Percentiles rank a stretch among this genome's conserved stretches.
Conservation (phyloP, 1,284 basidiomycete genomes). For the Ganoderma lucidum region DNA sequence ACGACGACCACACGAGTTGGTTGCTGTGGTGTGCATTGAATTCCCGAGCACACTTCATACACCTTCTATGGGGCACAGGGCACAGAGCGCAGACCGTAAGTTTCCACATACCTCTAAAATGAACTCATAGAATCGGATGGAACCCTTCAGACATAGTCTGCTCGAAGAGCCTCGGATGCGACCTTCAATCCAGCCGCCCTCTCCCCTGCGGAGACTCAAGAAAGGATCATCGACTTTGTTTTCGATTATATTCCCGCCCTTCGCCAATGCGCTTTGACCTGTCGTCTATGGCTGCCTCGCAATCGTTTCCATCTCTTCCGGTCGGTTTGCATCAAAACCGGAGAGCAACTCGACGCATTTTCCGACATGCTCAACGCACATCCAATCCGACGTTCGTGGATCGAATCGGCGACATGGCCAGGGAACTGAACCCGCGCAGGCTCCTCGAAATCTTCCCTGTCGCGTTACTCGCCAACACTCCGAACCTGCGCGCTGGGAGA, state of each 20-base stretch:
- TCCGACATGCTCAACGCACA: background rate
- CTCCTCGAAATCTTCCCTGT: background rate
- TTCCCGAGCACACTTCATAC: too few relatives aligned
- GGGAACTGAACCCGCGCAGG: background rate
- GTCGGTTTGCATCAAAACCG: background rate
- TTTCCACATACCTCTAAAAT: background rate
- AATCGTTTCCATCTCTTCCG: slow-evolving; percentile 5
- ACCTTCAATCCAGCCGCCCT: too few relatives aligned
- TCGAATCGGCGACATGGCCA: background rate
- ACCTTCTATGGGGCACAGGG: background rate
- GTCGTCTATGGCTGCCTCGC: slow-evolving; percentile 12
- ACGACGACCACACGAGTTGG: background rate
- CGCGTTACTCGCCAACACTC: background rate
- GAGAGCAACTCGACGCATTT: background rate
- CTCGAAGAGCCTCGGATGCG: background rate
- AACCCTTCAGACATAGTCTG: background rate
- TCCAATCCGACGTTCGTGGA: background rate
- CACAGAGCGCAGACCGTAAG: background rate
- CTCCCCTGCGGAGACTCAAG: slow-evolving; percentile 9
- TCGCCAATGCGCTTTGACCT: slow-evolving; percentile 11
- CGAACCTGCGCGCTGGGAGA: background rate
- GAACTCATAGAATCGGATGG: background rate
- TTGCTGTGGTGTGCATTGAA: too few relatives aligned
- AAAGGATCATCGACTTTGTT: slow-evolving; percentile 9
- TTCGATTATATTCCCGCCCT: background rate